Evolutionary conservation across 2,329 filamentous ascomycete genomes (phyloP), one percentile per base, ranked within the genome.

Genomic region (Alternaria sp.): DNA sequence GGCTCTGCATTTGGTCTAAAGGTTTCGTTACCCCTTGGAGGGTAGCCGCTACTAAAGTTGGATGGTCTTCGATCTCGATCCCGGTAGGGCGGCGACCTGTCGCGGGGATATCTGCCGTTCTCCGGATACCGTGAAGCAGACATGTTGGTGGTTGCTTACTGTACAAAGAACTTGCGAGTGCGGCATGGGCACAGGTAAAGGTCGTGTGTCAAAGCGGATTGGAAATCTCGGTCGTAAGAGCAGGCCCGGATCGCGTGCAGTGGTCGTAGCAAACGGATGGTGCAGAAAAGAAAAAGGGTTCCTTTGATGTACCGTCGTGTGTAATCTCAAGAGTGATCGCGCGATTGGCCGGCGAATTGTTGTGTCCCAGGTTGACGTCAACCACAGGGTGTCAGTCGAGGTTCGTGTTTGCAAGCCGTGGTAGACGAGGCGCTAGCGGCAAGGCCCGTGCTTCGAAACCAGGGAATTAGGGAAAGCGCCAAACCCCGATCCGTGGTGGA

Each of bases 21-120:
- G 58, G 56, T 74, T 20, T 80, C 76, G 65, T 80, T 82, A 56
- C 79, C 80, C 55, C 81, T 79, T 33, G 86, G 84, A 60, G 84
- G 84, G 73, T 87, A 89, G 30, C 83, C 79, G 64, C 87, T 84
- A 51, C 82, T 83, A 72, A 90, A 88, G 57, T 84, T 87, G n/a
- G 89, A 89, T 55, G 90, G 88, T 60, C 92, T 88, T 61, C 77
- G 69, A 76, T 94, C 92, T 67, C 85, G 85, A 73, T 94, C 92
- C 66, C 85, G 85, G 72, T 93, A 93, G 20, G 82, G 81, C 41
- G 82, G 82, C 15, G 82, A 81, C 58, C 80, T 77, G 67, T 82
- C 82, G 71, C 82, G 81, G 60, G 82, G 71, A 65, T 78, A 79
- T 71, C 77, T 70, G 72, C 65, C 74, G 69, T 67, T 77, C 69